Evolutionary conservation across 2,329 filamentous ascomycete species (phyloP).

Genomic region (Aspergillus ochraceoroseus): DNA sequence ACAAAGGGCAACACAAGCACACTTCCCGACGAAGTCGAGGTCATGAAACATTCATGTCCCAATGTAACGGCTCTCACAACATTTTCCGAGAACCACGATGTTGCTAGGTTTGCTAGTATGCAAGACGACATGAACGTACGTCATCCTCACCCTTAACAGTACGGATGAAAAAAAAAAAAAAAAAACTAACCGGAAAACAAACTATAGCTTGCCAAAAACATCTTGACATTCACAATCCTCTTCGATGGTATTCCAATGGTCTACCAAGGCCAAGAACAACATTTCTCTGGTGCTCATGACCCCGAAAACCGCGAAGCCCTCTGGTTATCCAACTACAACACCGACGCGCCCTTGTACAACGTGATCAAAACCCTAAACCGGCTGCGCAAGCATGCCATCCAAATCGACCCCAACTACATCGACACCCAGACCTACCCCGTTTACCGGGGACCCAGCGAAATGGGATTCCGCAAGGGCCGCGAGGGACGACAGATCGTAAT

Average conservation of each 20-base stretch:
- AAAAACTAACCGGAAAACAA: neutral
- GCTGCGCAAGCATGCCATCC: constrained; percentile 42
- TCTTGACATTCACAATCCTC: constrained; percentile 58
- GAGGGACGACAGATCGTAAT: constrained; percentile 42
- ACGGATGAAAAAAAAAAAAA: constrained; percentile 24
- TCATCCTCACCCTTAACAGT: neutral
- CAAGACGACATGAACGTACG: constrained; percentile 46
- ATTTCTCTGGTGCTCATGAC: constrained; percentile 47
- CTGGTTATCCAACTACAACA: constrained; percentile 51
- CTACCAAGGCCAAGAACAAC: constrained; percentile 63
- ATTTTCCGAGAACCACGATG: constrained; percentile 59
- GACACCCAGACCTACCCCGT: constrained; percentile 37
- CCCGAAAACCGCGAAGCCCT: constrained; percentile 53
- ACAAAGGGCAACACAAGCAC: constrained; percentile 30
- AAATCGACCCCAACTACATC: constrained; percentile 36
- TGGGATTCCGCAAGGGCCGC: constrained; percentile 46
- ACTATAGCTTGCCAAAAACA: constrained; percentile 56
- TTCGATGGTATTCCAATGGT: constrained; percentile 58
- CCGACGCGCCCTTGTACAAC: constrained; percentile 38
- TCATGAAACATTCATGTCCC: constrained; percentile 26
- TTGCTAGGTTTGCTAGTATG: constrained; percentile 50
- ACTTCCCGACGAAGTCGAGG: constrained; percentile 24
- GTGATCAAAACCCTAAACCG: constrained; percentile 39
- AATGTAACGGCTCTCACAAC: constrained; percentile 47
- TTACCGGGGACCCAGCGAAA: constrained; percentile 41